Percentiles rank a stretch among this genome's conserved stretches.
Conservation (phyloP, 805 yeast species). For the Candida tallmaniae region DNA sequence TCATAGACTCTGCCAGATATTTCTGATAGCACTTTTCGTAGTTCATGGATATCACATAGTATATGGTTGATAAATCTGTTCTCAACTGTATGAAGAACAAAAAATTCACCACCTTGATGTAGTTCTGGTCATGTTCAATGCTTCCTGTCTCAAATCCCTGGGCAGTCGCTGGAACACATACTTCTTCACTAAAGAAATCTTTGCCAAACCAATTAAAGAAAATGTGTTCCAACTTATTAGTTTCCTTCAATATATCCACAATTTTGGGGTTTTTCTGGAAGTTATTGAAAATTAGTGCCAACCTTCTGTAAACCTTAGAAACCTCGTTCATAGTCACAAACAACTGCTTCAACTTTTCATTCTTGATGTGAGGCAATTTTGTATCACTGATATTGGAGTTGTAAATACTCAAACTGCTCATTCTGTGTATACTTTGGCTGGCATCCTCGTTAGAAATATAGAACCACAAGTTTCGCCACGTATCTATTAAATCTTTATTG, state of each 20-base stretch:
- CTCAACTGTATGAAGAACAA: constrained; percentile 33
- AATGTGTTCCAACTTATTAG: constrained; percentile 31
- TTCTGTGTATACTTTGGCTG: constrained; percentile 26
- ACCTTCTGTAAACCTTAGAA: constrained; percentile 24
- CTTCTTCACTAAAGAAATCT: constrained; percentile 36
- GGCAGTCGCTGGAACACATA: constrained; percentile 28
- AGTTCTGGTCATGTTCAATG: constrained; percentile 23
- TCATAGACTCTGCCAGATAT: constrained; percentile 25
- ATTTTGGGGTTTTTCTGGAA: constrained; percentile 27
- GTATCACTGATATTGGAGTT: constrained; percentile 31
- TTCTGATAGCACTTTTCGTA: constrained; percentile 31
- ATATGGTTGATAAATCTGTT: constrained; percentile 36
- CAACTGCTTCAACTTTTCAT: constrained; percentile 14
- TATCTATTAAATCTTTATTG: constrained; percentile 18
- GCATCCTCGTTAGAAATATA: constrained; percentile 29
- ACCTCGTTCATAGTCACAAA: constrained; percentile 15
- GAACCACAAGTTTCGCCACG: constrained; percentile 38
- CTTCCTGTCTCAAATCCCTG: constrained; percentile 14
- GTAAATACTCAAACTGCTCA: constrained; percentile 24
- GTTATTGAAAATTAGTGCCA: constrained; percentile 24
- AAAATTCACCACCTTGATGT: constrained; percentile 32
- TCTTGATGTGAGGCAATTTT: constrained; percentile 19
- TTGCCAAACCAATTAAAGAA: constrained; percentile 36
- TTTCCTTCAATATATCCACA: constrained; percentile 29
- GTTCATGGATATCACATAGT: constrained; percentile 37